Base-by-base conservation (phyloP, 345 rosid genomes). In the Microcos paniculata region DNA sequence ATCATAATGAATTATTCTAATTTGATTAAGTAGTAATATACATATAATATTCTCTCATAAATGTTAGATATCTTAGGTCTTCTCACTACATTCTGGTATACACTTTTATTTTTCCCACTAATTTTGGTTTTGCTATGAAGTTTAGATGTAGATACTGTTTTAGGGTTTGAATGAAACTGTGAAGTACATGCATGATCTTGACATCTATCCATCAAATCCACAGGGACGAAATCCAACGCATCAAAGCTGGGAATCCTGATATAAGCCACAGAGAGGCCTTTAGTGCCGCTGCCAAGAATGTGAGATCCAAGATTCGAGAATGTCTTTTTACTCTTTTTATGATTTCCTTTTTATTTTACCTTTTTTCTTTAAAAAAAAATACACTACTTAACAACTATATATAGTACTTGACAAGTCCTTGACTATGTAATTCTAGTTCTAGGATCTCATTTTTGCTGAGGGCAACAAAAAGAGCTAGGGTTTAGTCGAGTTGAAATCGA, bases 201-300 rank as follows among this genome's bases (percentile, higher is more conserved):
- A 80, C 40, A 52, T 42, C 23, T 45, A 71, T 51, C n/a, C 24
- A 65, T 49, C 74, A 28, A 31, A 62, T 73, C 23, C 63, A 80
- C 90, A 96, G 99, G 89, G 99, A 96, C 35, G 98, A 94, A 89
- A 96, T 96, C 90, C 98, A 94, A 85, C 97, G 99, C 67, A 94
- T 96, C 89, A 96, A 96, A 85, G 98, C 99, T 66, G 93, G 87
- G 72, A 96, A 96, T 74, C 99, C 99, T 76, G 99, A 96, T 76
- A 96, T 96, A 49, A 96, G 97, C 80, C 99, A 96, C 93, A 89
- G 98, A 82, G 99, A 96, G 76, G 99, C 99, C 58, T 96, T 96
- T 70, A 92, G 99, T 81, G 99, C 99, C 38, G 99, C 99, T 83
- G 99, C 99, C 56, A 96, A 96, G 86, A 96, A 96, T 85, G 99